phyloP scores from a whole-genome alignment of 441 rosid genomes.

The Euphorbia schlechtendalii region DNA sequence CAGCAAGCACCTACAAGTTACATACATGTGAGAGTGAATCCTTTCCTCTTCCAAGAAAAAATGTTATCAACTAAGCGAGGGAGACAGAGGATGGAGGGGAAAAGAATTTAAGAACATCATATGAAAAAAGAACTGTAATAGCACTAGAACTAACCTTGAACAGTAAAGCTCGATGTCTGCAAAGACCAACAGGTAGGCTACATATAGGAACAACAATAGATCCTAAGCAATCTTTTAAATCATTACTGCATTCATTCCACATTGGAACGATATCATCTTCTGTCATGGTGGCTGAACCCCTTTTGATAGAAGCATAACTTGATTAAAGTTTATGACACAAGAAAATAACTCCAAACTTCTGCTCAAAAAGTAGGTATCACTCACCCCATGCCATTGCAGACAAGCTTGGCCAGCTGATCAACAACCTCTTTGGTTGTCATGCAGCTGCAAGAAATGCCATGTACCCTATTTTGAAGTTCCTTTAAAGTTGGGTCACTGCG shows the following conservation, averaged over 20 bases:
- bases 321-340: constrained; percentile 16
- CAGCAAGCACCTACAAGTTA: constrained; percentile 67
- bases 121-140: too few relatives aligned
- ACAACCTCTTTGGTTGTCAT: constrained; percentile 78
- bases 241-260: constrained; percentile 77
- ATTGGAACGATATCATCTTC: constrained; percentile 63
- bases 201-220: constrained; percentile 86
- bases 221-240: constrained; percentile 71
- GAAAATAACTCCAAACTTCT: constrained; percentile 11
- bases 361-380: constrained; percentile 25
- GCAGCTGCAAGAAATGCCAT: constrained; percentile 60
- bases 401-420: constrained; percentile 89
- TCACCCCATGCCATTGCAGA: constrained; percentile 91
- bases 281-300: constrained; percentile 59
- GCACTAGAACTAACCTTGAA: constrained; percentile 61
- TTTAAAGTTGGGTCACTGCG: constrained; percentile 67
- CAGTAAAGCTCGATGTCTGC: constrained; percentile 93
- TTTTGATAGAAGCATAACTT: constrained; percentile 29
- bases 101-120: too few relatives aligned
- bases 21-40: constrained; percentile 13
- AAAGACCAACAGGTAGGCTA: constrained; percentile 80
- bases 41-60: constrained; percentile 1
- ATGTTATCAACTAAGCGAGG: constrained; percentile 7
- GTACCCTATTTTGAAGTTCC: constrained; percentile 77
- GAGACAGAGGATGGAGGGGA: too few relatives aligned